Base-by-base conservation (phyloP, 352 stramenopile species). In the Hyaloperonospora arabidopsidis region DNA sequence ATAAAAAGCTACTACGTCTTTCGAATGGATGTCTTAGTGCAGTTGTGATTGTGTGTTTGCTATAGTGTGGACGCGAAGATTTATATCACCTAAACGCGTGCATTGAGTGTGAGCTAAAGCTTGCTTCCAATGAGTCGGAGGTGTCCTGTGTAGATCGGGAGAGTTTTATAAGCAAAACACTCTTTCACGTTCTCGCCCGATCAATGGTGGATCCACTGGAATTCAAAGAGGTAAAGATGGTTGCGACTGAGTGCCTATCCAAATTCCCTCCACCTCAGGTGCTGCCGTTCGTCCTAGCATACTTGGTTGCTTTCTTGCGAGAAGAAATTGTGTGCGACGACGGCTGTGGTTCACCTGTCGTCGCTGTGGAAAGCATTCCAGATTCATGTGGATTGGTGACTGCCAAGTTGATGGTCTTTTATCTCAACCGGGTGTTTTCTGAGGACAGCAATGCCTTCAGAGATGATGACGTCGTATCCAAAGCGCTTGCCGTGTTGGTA, bases 151-250 rank as follows among this genome's bases (percentile, higher is more conserved):
- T 48, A 23, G 44, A 22, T 10, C 32, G 55, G 13, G 14, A 12
- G 18, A 45, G 28, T 6, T 48, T 13, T 21, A 59, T 36, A 22
- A 35, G 17, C 14, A 49, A 63, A 46, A 25, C 65, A 28, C 41
- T 81, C 2, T 76, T 79, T 47, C 65, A 81, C 15, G 45, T 74
- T 4, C 47, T 74, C 23, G 65, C 64, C 12, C 61, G 72, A 3
- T 69, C 77, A 23, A 40, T 79, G 2, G 54, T 84, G 15, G 71
- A 87, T 46, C 74, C 77, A 5, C 57, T 89, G 41, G 79, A 89
- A 61, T 89, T 79, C 51, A 89, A 89, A 53, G 79, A 89, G 45
- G 67, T 89, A 39, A 89, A 88, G 52, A 82, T 89, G 75, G 50
- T 89, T 0, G 57, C 70, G 6, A 65, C 70, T 5, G 79, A 89